Percentiles rank a stretch among this genome's conserved stretches.
Conservation (phyloP, 2,329 filamentous ascomycete genomes). For the Penicillium sp. region DNA sequence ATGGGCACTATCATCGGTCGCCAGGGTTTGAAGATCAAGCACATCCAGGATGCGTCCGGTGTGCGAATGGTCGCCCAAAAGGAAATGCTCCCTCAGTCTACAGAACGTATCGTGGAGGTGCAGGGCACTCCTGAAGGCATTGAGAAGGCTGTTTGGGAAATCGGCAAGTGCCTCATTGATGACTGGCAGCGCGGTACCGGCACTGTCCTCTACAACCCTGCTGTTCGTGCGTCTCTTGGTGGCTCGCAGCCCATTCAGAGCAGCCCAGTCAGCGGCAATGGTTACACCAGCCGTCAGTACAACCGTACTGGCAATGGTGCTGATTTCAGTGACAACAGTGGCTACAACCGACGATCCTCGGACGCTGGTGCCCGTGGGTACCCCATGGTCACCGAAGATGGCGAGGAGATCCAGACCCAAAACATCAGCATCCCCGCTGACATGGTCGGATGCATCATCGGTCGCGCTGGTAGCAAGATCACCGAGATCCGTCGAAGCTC, state of each 20-base stretch:
- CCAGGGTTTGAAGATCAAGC: conserved; percentile 97
- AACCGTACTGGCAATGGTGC: conserved; percentile 93
- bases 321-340: conserved; percentile 85
- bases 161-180: conserved; percentile 96
- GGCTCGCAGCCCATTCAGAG: conserved; percentile 53
- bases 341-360: conserved; percentile 76
- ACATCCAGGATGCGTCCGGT: conserved; percentile 94
- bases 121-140: conserved; percentile 94
- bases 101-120: conserved; percentile 94
- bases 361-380: conserved; percentile 77
- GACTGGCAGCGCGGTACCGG: conserved; percentile 97
- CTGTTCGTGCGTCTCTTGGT: conserved; percentile 74
- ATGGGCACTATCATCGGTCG: conserved; percentile 99
- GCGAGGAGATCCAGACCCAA: conserved; percentile 96
- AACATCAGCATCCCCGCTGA: conserved; percentile 99
- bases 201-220: conserved; percentile 95
- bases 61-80: conserved; percentile 99
- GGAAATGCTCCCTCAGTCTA: conserved; percentile 98
- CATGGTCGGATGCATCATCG: conserved; percentile 99
- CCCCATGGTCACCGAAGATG: conserved; percentile 89
- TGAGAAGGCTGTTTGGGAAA: conserved; percentile 96
- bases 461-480: conserved; percentile 91
- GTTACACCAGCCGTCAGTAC: conserved; percentile 66
- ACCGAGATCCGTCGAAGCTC: conserved; percentile 98
- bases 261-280: conserved; percentile 50